A percentile compares a stretch with the other conserved stretches of the same genome.
Conservation (phyloP, 176 grass and related monocot genomes). For the Oryza brachyantha region DNA sequence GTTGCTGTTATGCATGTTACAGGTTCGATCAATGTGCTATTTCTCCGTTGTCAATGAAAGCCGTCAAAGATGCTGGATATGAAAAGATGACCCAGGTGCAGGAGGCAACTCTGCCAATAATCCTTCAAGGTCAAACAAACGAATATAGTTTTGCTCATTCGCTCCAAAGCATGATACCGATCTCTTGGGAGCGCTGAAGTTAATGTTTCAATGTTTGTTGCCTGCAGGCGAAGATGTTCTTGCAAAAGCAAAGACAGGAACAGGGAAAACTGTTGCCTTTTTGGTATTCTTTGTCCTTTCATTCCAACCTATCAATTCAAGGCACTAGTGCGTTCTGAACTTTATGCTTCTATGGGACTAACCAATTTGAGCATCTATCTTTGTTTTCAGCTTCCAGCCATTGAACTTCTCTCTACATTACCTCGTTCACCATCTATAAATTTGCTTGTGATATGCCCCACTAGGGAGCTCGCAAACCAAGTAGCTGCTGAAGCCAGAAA, state of each 20-base stretch:
- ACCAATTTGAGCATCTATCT: slow-evolving; percentile 29
- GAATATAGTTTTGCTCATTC: not conserved
- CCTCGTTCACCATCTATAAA: slow-evolving; percentile 72
- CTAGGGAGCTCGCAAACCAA: slow-evolving; percentile 89
- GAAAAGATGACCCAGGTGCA: slow-evolving; percentile 74
- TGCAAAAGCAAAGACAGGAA: slow-evolving; percentile 98
- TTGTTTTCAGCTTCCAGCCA: slow-evolving; percentile 84
- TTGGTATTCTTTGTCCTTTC: slow-evolving; percentile 56
- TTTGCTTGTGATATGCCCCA: slow-evolving; percentile 83
- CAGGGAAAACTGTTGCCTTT: slow-evolving; percentile 97
- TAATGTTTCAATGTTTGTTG: slow-evolving; percentile 21
- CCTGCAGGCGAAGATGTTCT: slow-evolving; percentile 88
- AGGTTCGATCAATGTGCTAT: slow-evolving; percentile 72
- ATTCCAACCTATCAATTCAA: slow-evolving; percentile 18
- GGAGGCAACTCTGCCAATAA: slow-evolving; percentile 62
- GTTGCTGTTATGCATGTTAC: slow-evolving; percentile 5
- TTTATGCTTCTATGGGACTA: not conserved
- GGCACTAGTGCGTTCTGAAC: slow-evolving; percentile 1
- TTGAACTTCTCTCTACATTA: slow-evolving; percentile 75
- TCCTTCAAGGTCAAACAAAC: slow-evolving; percentile 47
- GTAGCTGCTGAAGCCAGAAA: slow-evolving; percentile 83
- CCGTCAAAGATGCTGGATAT: slow-evolving; percentile 65
- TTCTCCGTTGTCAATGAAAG: slow-evolving; percentile 50
- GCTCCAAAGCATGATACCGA: not conserved
- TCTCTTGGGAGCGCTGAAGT: not conserved